Evolutionary conservation across 805 yeast species (phyloP), one percentile per base, ranked within the genome.

Genomic region (Candida anglica): DNA sequence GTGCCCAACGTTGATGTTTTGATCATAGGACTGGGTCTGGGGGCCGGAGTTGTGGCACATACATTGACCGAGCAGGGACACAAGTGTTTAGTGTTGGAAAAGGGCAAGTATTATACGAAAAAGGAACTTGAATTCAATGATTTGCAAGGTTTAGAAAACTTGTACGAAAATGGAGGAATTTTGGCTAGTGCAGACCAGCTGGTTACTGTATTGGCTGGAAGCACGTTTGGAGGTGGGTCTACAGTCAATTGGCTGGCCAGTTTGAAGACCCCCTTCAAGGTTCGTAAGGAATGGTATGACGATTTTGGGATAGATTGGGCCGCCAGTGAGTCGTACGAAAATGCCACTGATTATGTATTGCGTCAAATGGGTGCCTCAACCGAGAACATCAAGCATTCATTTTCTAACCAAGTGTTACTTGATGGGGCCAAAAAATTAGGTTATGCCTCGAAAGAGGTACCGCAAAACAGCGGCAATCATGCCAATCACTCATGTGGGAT

Each of bases 191-290:
- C 25, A 6, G 65, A 63, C 40, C 60, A 58, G 28, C 61, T 62
- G 28, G 31, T 63, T 10, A 36, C 57, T 8, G 40, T 71, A 3
- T 46, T 73, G 28, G 77, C 79, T 0, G 81, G 79, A 5, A 43
- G 77, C 2, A 71, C 75, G 0, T 69, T 75, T 35, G 81, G 81
- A 5, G 81, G 80, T 10, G 80, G 80, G 5, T 59, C 75, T 5
- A 72, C 79, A 10, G 69, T 75, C 27, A 75, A 75, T 53, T 75
- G 81, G 81, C 66, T 73, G 9, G 79, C 79, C 13, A 60, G 71
- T 37, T 44, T 75, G 35, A 62, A 58, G 25, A 70, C 79, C 0
- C 75, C 75, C 1, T 69, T 66, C 49, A 59, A 60, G 33, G 73
- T 75, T 3, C 63, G 81, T 31, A 53, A 62, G 20, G 77, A 73